These are phyloP conservation scores for Pyrenula aspistea DNA, from an alignment of 495 filamentous ascomycete species.

Conservation along the genomic window DNA sequence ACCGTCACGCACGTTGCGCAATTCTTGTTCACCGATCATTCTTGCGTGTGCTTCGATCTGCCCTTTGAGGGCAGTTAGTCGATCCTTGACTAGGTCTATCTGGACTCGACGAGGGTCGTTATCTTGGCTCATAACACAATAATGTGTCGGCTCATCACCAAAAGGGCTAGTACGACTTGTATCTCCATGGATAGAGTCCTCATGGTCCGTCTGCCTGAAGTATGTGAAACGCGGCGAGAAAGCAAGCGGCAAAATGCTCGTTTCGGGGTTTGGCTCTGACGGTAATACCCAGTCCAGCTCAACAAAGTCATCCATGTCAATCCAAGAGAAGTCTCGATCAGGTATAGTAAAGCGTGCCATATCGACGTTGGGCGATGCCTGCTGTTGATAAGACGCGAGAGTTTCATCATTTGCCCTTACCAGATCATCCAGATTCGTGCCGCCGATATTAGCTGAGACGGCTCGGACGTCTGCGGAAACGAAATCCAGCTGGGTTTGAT, in stretches of 20 bases:
- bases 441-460: constrained; percentile 79
- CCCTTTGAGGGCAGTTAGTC: constrained; percentile 62
- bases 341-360: constrained; percentile 87
- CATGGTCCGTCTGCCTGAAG: constrained; percentile 92
- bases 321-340: constrained; percentile 87
- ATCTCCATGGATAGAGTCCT: constrained; percentile 52
- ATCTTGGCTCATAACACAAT: constrained; percentile 87
- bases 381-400: constrained; percentile 43
- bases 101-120: constrained; percentile 90
- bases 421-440: constrained; percentile 62
- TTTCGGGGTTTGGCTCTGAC: constrained; percentile 80
- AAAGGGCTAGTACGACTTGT: constrained; percentile 69
- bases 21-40: constrained; percentile 51
- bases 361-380: constrained; percentile 44
- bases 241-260: constrained; percentile 82
- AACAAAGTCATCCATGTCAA: constrained; percentile 99
- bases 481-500: constrained; percentile 83
- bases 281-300: constrained; percentile 94
- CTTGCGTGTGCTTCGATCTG: constrained; percentile 64
- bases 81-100: constrained; percentile 67
- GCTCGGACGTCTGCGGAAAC: constrained; percentile 88
- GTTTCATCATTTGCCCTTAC: constrained; percentile 48
- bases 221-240: constrained; percentile 93
- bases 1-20: constrained; percentile 44
- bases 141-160: constrained; percentile 82